Percentiles rank a stretch among this genome's conserved stretches.
Conservation (phyloP, 1,284 basidiomycete species). For the Apiotrichum mycotoxinovorans region DNA sequence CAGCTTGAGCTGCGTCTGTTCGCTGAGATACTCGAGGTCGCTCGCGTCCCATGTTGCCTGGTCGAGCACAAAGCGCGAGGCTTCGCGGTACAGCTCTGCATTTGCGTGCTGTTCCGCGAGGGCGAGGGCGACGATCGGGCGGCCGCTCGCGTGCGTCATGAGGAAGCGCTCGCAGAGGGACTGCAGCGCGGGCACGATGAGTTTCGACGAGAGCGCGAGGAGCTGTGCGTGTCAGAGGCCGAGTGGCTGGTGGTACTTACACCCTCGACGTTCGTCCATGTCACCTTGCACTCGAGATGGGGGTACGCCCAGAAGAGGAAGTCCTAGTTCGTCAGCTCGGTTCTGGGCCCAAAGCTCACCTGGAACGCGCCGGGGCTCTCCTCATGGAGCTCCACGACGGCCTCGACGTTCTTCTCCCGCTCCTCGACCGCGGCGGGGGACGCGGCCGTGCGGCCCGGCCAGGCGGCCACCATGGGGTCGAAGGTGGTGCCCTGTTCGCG, state of each 20-base stretch:
- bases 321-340: conserved; percentile 23
- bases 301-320: conserved; percentile 50
- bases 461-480: conserved; percentile 1
- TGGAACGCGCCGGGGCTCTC: conserved; percentile 42
- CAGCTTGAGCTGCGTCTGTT: conserved; percentile 76
- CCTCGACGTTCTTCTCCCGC: conserved; percentile 20
- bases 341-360: neutral
- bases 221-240: conserved; percentile 22
- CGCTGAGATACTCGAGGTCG: conserved; percentile 72
- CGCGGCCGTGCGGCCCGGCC: neutral
- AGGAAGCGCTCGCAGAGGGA: conserved; percentile 78
- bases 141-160: conserved; percentile 82
- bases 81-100: conserved; percentile 82
- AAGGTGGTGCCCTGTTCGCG: neutral
- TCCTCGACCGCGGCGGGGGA: conserved; percentile 1
- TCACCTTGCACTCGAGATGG: conserved; percentile 75
- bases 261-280: conserved; percentile 87
- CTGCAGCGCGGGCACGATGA: conserved; percentile 71
- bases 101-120: conserved; percentile 83
- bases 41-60: conserved; percentile 62
- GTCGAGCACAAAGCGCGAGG: conserved; percentile 83
- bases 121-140: conserved; percentile 82
- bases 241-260: conserved; percentile 27
- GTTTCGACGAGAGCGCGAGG: conserved; percentile 37
- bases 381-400: conserved; percentile 42